Evolutionary conservation across 768 basidiomycete genomes (phyloP).

Genomic region (Amanita pseudoporphyria): DNA sequence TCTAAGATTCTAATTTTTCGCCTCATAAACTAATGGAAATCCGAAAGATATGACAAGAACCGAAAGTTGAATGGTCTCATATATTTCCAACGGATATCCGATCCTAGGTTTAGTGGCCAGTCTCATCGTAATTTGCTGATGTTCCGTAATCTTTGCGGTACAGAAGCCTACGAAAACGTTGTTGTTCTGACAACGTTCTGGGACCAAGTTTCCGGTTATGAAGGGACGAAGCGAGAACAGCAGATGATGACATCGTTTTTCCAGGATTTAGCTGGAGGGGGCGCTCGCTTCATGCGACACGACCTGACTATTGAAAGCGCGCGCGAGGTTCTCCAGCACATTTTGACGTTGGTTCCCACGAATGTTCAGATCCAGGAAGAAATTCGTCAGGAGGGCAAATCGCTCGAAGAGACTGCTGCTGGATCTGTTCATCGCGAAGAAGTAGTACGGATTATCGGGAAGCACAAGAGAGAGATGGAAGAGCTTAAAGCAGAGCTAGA

Average conservation of each 20-base stretch:
- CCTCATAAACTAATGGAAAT: slow-evolving; percentile 9
- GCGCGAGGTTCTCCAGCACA: slow-evolving; percentile 17
- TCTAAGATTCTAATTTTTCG: not conserved
- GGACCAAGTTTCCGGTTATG: slow-evolving; percentile 23
- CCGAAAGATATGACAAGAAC: slow-evolving; percentile 9
- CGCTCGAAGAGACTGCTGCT: slow-evolving; percentile 29
- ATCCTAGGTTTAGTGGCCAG: slow-evolving; percentile 25
- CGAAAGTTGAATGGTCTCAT: slow-evolving; percentile 26
- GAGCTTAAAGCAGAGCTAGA: slow-evolving; percentile 26
- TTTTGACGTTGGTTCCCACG: no score
- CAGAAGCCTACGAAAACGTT: slow-evolving; percentile 32
- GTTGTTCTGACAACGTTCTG: slow-evolving; percentile 38
- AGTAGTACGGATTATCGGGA: slow-evolving; percentile 23
- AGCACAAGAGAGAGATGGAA: slow-evolving; percentile 24
- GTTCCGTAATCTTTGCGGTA: slow-evolving; percentile 36
- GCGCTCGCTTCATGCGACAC: slow-evolving; percentile 28
- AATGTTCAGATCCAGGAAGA: no score
- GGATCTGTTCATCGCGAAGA: slow-evolving; percentile 28
- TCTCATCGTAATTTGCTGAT: slow-evolving; percentile 31
- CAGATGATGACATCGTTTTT: slow-evolving; percentile 31
- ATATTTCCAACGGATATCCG: slow-evolving; percentile 31
- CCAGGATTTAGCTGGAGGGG: slow-evolving; percentile 29
- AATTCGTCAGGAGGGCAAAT: slow-evolving; percentile 27
- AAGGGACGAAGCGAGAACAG: slow-evolving; percentile 23
- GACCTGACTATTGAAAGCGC: slow-evolving; percentile 21